These are phyloP conservation scores for Collybia nuda DNA, from an alignment of 768 basidiomycete species.

Conservation along the genomic window DNA sequence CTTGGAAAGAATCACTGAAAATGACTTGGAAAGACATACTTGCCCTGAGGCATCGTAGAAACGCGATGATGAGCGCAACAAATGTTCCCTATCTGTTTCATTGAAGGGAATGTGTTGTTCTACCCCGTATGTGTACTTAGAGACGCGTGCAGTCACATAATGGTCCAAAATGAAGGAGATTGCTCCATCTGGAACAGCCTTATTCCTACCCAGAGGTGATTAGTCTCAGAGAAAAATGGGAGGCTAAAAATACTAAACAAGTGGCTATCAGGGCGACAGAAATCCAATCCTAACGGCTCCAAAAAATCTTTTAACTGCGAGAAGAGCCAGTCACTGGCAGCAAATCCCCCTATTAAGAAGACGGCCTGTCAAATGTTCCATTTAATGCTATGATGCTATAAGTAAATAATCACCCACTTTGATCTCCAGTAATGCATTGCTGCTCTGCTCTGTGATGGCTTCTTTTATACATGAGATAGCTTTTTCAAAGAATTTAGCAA, in stretches of 20 bases:
- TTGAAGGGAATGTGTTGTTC: conserved; percentile 7
- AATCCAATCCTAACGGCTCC: conserved; percentile 14
- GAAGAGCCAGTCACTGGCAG: conserved; percentile 43
- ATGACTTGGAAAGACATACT: too few species aligned
- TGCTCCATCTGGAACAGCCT: too few species aligned
- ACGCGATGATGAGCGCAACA: neutral
- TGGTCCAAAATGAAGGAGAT: too few species aligned
- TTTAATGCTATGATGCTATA: too few species aligned
- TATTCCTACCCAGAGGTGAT: too few species aligned
- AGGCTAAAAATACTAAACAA: conserved; percentile 23
- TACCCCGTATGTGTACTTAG: conserved; percentile 38
- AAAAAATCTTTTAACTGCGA: conserved; percentile 21
- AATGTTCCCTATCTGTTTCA: conserved; percentile 14
- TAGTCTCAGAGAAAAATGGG: too few species aligned
- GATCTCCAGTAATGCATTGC: too few species aligned
- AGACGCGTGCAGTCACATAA: conserved; percentile 34
- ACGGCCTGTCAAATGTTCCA: too few species aligned
- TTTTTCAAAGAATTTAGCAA: too few species aligned
- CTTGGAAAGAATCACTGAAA: neutral
- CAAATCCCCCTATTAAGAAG: conserved; percentile 44
- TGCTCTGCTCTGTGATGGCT: conserved; percentile 5
- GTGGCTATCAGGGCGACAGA: conserved; percentile 16
- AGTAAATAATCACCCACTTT: too few species aligned
- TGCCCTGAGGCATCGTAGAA: too few species aligned
- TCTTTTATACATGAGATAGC: conserved; percentile 13